phyloP scores from a whole-genome alignment of 495 filamentous ascomycete species.

The Aspergillus mulundensis region DNA sequence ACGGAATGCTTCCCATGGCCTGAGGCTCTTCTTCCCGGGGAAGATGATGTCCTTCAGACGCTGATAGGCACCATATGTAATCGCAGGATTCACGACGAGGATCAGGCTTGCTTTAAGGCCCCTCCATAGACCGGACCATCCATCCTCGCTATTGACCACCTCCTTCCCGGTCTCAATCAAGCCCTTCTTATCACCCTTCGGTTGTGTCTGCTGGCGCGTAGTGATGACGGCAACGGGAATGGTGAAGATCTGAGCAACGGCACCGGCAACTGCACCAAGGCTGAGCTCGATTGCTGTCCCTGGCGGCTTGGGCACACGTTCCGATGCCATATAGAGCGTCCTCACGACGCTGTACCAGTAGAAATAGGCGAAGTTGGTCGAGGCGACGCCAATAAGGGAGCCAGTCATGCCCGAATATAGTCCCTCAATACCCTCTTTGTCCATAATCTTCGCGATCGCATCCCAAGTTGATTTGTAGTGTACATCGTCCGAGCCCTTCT shows the following conservation, averaged over 20 bases:
- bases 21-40: constrained; percentile 69
- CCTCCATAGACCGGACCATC: constrained; percentile 84
- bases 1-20: constrained; percentile 89
- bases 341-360: constrained; percentile 97
- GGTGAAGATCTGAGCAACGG: constrained; percentile 91
- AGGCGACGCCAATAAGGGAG: constrained; percentile 84
- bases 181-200: constrained; percentile 78
- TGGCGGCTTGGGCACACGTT: constrained; percentile 58
- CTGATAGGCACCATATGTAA: constrained; percentile 98
- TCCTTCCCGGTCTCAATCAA: constrained; percentile 84
- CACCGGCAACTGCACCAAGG: constrained; percentile 84
- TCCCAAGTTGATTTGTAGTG: constrained; percentile 87
- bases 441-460: constrained; percentile 80
- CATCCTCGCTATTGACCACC: constrained; percentile 87
- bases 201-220: constrained; percentile 90
- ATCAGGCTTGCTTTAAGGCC: constrained; percentile 96
- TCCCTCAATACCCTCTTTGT: constrained; percentile 74
- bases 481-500: constrained; percentile 37
- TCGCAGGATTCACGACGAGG: constrained; percentile 92
- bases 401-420: constrained; percentile 88
- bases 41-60: constrained; percentile 76
- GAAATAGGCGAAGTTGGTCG: constrained; percentile 99
- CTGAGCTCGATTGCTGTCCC: constrained; percentile 82
- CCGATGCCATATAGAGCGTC: constrained; percentile 69
- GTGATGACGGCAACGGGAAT: constrained; percentile 95